Evolutionary conservation across 148 eudicot genomes (phyloP), one percentile per base, ranked within the genome.

Genomic region (Fagopyrum esculentum): DNA sequence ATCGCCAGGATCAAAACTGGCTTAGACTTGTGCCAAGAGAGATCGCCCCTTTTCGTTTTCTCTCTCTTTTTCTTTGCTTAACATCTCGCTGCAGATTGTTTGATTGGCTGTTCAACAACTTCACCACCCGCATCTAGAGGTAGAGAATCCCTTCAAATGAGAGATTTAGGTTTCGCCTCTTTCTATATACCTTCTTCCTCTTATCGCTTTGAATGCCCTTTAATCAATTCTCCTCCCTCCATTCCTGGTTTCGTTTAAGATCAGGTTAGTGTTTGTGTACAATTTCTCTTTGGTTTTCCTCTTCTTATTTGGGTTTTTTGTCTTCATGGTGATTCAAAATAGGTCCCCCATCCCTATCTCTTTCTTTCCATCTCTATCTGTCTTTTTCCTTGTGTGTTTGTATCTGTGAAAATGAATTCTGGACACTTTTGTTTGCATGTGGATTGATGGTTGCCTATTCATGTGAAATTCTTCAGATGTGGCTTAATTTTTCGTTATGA

Each of bases 331-430:
- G 6, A 10, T 55, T 55, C 60, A n/a, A 12, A 6, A 55, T 22
- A 55, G 60, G 60, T 55, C 60, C 60, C 60, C 60, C 60, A 16
- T 55, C 22, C 60, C 60, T 6, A 55, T 55, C 60, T 55, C 60
- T 55, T 55, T 55, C 60, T 55, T 55, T 55, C 52, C 12, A 8
- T 49, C 26, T 55, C 60, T 6, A 55, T 55, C 60, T 55, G 60
- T 56, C 29, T 56, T 56, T 56, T 56, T 56, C 61, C 8, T 2
- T 55, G 26, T 56, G 29, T 56, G 26, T 56, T 56, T 56, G 3
- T 56, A 17, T 56, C 10, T 56, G 61, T 56, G 61, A 56, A 56
- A 56, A 56, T 56, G 61, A 56, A 17, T 56, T 56, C 22, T 56
- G 61, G 61, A 26, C 26, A 17, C 22, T 56, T 56, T 56, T 56